A percentile compares a stretch with the other conserved stretches of the same genome.
Conservation (phyloP, 257 asterid genomes). For the Rauvolfia tetraphylla region DNA sequence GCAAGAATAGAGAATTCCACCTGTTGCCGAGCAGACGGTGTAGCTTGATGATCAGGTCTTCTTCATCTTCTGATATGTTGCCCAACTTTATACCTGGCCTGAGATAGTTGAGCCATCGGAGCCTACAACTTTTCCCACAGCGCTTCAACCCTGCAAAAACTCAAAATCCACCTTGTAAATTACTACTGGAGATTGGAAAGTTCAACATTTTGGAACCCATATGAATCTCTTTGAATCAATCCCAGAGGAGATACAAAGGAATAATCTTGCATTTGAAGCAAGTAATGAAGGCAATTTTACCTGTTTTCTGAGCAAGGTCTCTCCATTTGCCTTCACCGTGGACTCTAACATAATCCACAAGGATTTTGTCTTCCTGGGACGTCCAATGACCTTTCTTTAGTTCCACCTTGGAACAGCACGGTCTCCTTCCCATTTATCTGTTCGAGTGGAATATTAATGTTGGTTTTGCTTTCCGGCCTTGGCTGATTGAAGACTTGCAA, state of each 20-base stretch:
- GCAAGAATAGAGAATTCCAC: neutral
- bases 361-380: slow-evolving; percentile 19
- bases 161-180: neutral
- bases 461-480: too few species aligned
- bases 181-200: too few species aligned
- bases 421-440: slow-evolving; percentile 10
- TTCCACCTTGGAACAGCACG: slow-evolving; percentile 4
- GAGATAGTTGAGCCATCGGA: slow-evolving; percentile 17
- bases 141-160: slow-evolving; percentile 6
- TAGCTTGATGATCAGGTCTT: slow-evolving; percentile 19
- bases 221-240: too few species aligned
- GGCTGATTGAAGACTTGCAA: too few species aligned
- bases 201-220: too few species aligned
- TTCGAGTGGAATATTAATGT: too few species aligned
- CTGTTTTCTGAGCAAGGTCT: slow-evolving; percentile 11
- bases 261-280: too few species aligned
- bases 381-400: slow-evolving; percentile 20
- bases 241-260: too few species aligned
- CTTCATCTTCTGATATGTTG: slow-evolving; percentile 17
- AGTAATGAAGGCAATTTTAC: too few species aligned
- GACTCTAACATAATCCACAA: slow-evolving; percentile 13
- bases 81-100: slow-evolving; percentile 22
- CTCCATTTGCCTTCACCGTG: slow-evolving; percentile 26
- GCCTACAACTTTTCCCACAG: slow-evolving; percentile 22
- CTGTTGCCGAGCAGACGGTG: slow-evolving; percentile 15